A percentile compares a stretch with the other conserved stretches of the same genome.
Conservation (phyloP, 306 rosid genomes). For the Fragaria nilgerrensis region DNA sequence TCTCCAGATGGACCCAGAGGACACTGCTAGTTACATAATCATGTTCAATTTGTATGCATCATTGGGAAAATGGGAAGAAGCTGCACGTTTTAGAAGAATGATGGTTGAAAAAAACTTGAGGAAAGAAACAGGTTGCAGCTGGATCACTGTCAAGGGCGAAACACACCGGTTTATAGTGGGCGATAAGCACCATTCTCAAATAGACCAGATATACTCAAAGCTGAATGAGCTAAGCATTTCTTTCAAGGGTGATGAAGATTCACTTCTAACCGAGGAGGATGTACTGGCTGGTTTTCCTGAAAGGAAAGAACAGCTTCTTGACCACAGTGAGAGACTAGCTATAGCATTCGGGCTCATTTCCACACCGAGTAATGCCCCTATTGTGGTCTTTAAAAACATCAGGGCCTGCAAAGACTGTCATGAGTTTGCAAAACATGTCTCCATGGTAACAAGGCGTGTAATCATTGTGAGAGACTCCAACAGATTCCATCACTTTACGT, state of each 20-base stretch:
- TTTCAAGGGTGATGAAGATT: constrained; percentile 24
- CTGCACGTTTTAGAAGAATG: constrained; percentile 45
- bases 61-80: constrained; percentile 58
- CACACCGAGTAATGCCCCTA: constrained; percentile 34
- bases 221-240: constrained; percentile 36
- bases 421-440: constrained; percentile 59
- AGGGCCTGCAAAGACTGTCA: constrained; percentile 59
- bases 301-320: constrained; percentile 50
- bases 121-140: constrained; percentile 54
- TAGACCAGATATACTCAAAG: constrained; percentile 48
- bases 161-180: constrained; percentile 55
- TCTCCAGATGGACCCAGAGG: constrained; percentile 41
- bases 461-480: constrained; percentile 48
- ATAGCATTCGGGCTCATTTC: constrained; percentile 55
- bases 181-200: constrained; percentile 58
- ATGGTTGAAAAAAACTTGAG: constrained; percentile 52
- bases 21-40: constrained; percentile 48
- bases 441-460: constrained; percentile 40
- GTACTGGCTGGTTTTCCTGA: constrained; percentile 33
- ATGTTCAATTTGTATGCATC: constrained; percentile 54
- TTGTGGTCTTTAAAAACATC: constrained; percentile 49
- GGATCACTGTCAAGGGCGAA: constrained; percentile 50
- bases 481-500: constrained; percentile 53
- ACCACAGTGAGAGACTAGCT: constrained; percentile 62
- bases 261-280: constrained; percentile 43